phyloP scores from a whole-genome alignment of 768 basidiomycete species.

The Phlebiopsis gigantea region DNA sequence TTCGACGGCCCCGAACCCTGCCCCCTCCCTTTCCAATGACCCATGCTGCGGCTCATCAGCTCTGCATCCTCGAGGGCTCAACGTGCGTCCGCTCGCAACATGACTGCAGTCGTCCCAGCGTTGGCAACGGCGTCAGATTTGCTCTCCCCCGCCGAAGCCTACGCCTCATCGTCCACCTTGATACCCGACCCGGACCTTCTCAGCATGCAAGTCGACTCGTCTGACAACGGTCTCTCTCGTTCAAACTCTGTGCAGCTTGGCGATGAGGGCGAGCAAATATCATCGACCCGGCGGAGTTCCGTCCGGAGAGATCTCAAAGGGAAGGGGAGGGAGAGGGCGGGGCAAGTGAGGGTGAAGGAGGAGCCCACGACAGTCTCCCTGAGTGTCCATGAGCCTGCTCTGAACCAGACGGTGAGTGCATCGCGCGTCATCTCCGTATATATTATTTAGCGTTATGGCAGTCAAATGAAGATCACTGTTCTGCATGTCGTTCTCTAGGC shows the following conservation, averaged over 20 bases:
- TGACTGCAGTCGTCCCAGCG: conserved; percentile 11
- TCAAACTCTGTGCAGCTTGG: conserved; percentile 39
- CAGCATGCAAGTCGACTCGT: conserved; percentile 51
- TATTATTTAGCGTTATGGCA: conserved; percentile 17
- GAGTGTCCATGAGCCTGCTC: conserved; percentile 27
- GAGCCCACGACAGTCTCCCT: conserved; percentile 35
- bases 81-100: conserved; percentile 23
- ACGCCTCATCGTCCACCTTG: conserved; percentile 40
- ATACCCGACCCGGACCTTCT: conserved; percentile 50
- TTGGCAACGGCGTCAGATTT: conserved; percentile 18
- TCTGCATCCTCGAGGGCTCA: conserved; percentile 20
- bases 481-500: conserved; percentile 76
- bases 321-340: conserved; percentile 40
- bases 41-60: conserved; percentile 1
- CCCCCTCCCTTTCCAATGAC: background rate
- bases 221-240: conserved; percentile 55
- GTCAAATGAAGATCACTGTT: conserved; percentile 81
- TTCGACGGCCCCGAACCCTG: conserved; percentile 1
- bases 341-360: conserved; percentile 37
- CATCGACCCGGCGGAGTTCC: conserved; percentile 5
- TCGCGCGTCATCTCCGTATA: conserved; percentile 1
- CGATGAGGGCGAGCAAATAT: conserved; percentile 19
- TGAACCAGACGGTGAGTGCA: conserved; percentile 33
- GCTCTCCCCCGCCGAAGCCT: conserved; percentile 11
- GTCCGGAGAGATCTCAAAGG: conserved; percentile 37